Evolutionary conservation across 176 grass and related monocot genomes (phyloP), one percentile per base, ranked within the genome.

Genomic region (Urochloa ruziziensis): DNA sequence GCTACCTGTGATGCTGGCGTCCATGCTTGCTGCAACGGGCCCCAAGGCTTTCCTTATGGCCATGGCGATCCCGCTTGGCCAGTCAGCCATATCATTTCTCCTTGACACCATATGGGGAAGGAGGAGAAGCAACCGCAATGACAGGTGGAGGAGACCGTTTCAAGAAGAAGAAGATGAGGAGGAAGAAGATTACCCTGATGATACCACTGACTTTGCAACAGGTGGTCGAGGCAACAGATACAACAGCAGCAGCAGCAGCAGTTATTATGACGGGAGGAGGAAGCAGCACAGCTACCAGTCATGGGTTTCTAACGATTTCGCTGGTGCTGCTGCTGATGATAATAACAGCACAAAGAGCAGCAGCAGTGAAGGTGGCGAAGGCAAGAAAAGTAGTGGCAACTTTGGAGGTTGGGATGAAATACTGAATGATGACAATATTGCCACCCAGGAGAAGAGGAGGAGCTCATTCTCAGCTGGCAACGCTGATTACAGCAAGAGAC

Each of bases 371-470:
- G 73, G 43, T 47, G 76, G 7, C 30, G 7, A 29, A 18, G 46
- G 23, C n/a, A 46, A 12, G 46, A 39, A 11, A 80, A 51, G 75
- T 2, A 14, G 75, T 77, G 40, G 71, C 2, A 42, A 83, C 82
- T 94, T 92, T 60, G 94, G 94, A 39, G 94, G 94, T 80, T 97
- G 94, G 94, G 94, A 97, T 66, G 94, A 97, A 24, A 67, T 67
- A 59, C 75, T 67, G 33, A 34, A 62, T 32, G 10, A 6, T 37
- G 17, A 57, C 13, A 18, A 52, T 2, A 6, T 5, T 30, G 40
- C 25, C 10, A 19, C 49, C 51, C 73, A 58, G 74, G 74, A 59
- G n/a, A 67, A 35, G 13, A 36, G 10, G 15, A 78, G 10, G 7
- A 78, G 24, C 36, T 44, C 56, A 40, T 60, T 56, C 73, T 76